A percentile compares a stretch with the other conserved stretches of the same genome.
Conservation (phyloP, 176 grass and related monocot species). For the Cenchrus purpureus region DNA sequence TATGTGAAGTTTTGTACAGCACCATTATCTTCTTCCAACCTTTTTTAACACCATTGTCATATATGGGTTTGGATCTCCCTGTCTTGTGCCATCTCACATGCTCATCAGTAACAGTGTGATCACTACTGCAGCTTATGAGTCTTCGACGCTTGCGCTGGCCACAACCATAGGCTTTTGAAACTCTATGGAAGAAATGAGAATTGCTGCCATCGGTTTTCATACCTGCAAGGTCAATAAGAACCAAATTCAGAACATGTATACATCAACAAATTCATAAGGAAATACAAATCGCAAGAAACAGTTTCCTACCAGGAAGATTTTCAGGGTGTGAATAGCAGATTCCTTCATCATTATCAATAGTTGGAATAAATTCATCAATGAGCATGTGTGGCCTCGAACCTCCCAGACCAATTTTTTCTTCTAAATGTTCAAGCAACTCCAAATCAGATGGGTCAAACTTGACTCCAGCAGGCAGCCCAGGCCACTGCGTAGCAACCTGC, state of each 20-base stretch:
- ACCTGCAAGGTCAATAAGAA: conserved; percentile 41
- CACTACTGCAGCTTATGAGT: conserved; percentile 35
- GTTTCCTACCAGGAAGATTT: conserved; percentile 79
- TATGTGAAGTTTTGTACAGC: conserved; percentile 65
- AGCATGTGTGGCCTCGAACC: conserved; percentile 61
- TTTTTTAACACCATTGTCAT: conserved; percentile 58
- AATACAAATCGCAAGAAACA: not conserved
- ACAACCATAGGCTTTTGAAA: conserved; percentile 77
- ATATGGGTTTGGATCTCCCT: conserved; percentile 68
- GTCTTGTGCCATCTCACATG: conserved; percentile 92
- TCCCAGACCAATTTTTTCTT: conserved; percentile 63
- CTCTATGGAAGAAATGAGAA: conserved; percentile 79
- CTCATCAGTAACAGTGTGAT: conserved; percentile 40
- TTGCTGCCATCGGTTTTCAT: conserved; percentile 68
- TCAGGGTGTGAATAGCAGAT: conserved; percentile 89
- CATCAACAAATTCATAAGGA: conserved; percentile 25
- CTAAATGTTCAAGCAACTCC: conserved; percentile 77
- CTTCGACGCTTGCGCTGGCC: conserved; percentile 76
- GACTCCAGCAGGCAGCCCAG: conserved; percentile 80
- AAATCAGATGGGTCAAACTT: conserved; percentile 92
- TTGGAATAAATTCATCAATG: conserved; percentile 92
- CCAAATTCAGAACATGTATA: conserved; percentile 26
- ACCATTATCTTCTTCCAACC: conserved; percentile 99
- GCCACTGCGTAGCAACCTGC: conserved; percentile 77
- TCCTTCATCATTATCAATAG: conserved; percentile 61